Evolutionary conservation across 768 basidiomycete genomes (phyloP).

Genomic region (Lactarius quietus): DNA sequence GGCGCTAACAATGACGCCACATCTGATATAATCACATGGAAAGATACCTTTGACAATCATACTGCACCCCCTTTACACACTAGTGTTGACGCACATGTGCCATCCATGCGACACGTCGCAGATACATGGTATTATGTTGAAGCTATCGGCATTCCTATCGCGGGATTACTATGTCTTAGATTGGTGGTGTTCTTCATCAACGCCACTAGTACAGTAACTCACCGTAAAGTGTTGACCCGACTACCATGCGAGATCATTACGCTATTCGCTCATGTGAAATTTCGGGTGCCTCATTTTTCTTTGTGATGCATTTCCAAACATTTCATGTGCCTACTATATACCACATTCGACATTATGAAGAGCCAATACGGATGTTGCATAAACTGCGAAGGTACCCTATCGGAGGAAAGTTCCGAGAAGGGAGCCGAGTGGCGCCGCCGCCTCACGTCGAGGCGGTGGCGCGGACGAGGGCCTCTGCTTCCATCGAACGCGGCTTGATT

Average conservation of each 20-base stretch:
- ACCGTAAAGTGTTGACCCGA: not conserved
- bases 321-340: not conserved
- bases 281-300: not conserved
- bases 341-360: not conserved
- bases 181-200: not conserved
- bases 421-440: not conserved
- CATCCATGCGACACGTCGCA: too few relatives aligned
- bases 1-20: too few relatives aligned
- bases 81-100: too few relatives aligned
- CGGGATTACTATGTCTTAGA: not conserved
- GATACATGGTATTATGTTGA: not conserved
- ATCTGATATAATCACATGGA: too few relatives aligned
- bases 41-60: too few relatives aligned
- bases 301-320: not conserved
- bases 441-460: constrained; percentile 13
- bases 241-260: not conserved
- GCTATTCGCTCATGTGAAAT: not conserved
- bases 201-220: not conserved
- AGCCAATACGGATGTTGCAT: not conserved
- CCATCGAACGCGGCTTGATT: constrained; percentile 22
- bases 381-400: too few relatives aligned
- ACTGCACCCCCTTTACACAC: too few relatives aligned
- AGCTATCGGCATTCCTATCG: not conserved
- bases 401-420: not conserved
- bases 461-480: constrained; percentile 22